A percentile compares a stretch with the other conserved stretches of the same genome.
Conservation (phyloP, 495 filamentous ascomycete genomes). For the Trichoderma reesei region DNA sequence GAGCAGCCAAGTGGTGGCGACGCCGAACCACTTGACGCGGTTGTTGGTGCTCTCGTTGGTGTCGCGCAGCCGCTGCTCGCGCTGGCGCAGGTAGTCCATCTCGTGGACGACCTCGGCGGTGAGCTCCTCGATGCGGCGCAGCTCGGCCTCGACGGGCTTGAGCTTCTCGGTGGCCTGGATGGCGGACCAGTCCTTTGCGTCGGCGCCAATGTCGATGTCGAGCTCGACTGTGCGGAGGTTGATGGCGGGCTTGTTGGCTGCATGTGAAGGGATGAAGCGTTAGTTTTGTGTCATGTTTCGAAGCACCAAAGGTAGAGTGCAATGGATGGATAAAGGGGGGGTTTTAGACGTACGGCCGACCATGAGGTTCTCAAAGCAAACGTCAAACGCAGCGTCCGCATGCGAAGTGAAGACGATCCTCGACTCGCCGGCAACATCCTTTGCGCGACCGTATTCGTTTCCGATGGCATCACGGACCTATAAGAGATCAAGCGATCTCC, state of each 20-base stretch:
- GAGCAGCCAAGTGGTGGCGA: constrained; percentile 89
- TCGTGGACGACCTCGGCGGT: constrained; percentile 70
- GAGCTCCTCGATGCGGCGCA: constrained; percentile 85
- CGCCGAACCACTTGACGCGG: constrained; percentile 96
- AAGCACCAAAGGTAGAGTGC: no score
- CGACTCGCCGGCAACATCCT: constrained; percentile 83
- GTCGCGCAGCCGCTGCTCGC: constrained; percentile 93
- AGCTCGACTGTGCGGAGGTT: constrained; percentile 71
- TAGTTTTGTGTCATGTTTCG: no score
- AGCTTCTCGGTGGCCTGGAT: constrained; percentile 96
- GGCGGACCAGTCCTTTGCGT: constrained; percentile 95
- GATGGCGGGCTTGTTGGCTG: constrained; percentile 7
- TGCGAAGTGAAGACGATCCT: constrained; percentile 94
- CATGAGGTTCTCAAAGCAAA: constrained; percentile 90
- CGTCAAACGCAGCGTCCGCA: constrained; percentile 88
- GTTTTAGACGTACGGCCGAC: constrained; percentile 43
- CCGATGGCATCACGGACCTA: constrained; percentile 92
- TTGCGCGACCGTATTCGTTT: constrained; percentile 88
- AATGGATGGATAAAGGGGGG: background rate
- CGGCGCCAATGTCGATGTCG: constrained; percentile 96
- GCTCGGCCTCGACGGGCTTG: constrained; percentile 92
- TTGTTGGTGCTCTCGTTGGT: constrained; percentile 99
- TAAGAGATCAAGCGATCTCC: background rate
- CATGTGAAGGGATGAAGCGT: constrained; percentile 21
- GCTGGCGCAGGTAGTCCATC: constrained; percentile 82